Base-by-base conservation (phyloP, 805 yeast genomes). In the Clavispora phyllophila region DNA sequence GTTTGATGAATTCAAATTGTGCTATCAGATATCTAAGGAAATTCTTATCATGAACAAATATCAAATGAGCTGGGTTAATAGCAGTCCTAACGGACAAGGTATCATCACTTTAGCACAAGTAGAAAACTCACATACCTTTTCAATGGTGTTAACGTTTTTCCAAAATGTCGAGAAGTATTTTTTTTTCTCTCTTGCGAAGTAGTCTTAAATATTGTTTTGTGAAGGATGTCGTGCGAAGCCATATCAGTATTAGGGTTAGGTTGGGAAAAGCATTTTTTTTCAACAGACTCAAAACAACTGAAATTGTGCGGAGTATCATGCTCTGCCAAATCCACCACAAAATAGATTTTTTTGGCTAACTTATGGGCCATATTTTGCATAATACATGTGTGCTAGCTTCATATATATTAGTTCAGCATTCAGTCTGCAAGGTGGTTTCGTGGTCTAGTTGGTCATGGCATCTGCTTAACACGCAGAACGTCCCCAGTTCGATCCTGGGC, bases 401-500 rank as follows among this genome's bases (percentile, higher is more conserved):
- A 29, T 29, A 15, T 29, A 29, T 17, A 15, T 13, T 15, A 5
- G 4, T 20, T 2, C 7, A 19, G 5, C 2, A 12, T 35, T 23
- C 3, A 4, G 14, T 36, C 14, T 19, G 29, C 23, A 37, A 43
- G 37, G 17, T 23, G 56, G 56, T 51, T 51, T 45, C 54, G 56
- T 51, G 56, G 56, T 51, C 56, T 51, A 51, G 56, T 51, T 39
- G 56, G 56, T 51, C 43, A 51, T 51, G 56, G 56, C 56, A 51
- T 51, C 56, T 51, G 56, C 56, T 51, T 51, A 51, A 51, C 56
- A 51, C 56, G 56, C 56, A 51, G 56, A 51, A 51, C 56, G 56
- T 51, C 56, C 56, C 56, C 56, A 51, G 56, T 51, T 51, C 56
- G 56, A 51, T 50, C 56, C 56, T 51, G 56, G 56, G 56, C 56